Conservation (phyloP, 371 early-diverging fungal species). For the Fennellomyces sp. region DNA sequence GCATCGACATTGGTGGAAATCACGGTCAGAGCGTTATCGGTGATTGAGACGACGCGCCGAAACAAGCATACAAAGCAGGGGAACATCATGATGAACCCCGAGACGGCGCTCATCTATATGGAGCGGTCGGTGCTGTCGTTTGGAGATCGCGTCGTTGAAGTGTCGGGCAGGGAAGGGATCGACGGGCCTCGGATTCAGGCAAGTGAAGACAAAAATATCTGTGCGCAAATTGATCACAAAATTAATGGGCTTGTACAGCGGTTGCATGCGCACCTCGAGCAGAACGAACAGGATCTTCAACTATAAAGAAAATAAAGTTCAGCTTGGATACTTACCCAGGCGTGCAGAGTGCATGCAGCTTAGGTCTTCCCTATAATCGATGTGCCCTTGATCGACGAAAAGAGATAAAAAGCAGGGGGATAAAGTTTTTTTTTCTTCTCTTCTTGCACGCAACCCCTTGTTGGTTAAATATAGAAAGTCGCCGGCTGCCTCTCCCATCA, state of each 20-base stretch:
- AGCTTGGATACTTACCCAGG: not conserved
- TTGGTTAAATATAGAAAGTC: conserved; percentile 10
- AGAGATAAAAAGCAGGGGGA: not conserved
- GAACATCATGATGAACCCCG: conserved; percentile 44
- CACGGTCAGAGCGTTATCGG: conserved; percentile 34
- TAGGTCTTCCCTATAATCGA: not conserved
- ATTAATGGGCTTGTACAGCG: conserved; percentile 18
- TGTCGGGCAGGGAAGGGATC: conserved; percentile 32
- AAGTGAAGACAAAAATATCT: not conserved
- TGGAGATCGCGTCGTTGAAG: conserved; percentile 39
- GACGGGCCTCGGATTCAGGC: conserved; percentile 33
- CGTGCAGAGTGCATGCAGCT: not conserved
- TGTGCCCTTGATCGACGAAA: not conserved
- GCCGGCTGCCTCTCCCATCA: no score
- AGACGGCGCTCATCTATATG: conserved; percentile 33
- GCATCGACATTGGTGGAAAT: conserved; percentile 38
- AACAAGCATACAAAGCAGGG: conserved; percentile 7
- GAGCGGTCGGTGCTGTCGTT: conserved; percentile 36
- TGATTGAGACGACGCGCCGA: conserved; percentile 34
- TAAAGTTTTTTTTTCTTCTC: not conserved
- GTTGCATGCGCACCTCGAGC: conserved; percentile 20
- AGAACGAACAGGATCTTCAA: conserved; percentile 11
- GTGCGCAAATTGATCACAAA: no score
- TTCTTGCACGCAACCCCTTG: not conserved
- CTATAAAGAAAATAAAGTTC: conserved; percentile 4